A percentile compares a stretch with the other conserved stretches of the same genome.
These are phyloP conservation scores for Jatropha podagrica DNA, from an alignment of 441 rosid genomes.

Conservation along the genomic window DNA sequence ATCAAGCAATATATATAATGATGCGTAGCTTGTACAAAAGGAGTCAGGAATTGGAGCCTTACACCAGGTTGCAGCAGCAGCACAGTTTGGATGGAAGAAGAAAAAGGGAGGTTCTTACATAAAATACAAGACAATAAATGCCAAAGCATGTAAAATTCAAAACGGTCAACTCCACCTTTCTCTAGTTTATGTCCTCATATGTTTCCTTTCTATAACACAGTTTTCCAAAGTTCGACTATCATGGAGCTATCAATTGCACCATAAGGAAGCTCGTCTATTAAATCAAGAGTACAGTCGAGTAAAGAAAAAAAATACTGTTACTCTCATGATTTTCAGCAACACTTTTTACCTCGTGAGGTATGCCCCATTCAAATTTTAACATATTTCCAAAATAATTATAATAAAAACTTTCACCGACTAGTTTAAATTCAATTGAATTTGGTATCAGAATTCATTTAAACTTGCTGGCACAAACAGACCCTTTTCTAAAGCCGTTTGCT, in stretches of 20 bases:
- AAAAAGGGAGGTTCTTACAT: not conserved
- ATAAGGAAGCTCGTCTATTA: not conserved
- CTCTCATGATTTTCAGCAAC: not conserved
- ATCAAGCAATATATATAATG: not conserved
- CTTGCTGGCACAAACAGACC: not conserved
- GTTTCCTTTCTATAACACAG: not conserved
- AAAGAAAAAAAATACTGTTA: not conserved
- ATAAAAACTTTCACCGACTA: not conserved
- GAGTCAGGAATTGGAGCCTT: not conserved
- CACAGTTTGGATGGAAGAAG: not conserved
- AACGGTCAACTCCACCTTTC: not conserved
- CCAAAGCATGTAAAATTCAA: not conserved
- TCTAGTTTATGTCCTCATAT: not conserved
- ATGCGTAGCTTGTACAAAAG: not conserved
- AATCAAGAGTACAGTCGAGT: not conserved
- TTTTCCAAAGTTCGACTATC: not conserved
- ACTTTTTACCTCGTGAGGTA: not conserved
- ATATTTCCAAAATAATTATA: not conserved
- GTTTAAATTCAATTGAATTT: conserved; percentile 6
- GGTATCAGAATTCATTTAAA: not conserved
- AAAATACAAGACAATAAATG: not conserved
- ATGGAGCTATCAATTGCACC: not conserved
- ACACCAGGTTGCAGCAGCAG: not conserved
- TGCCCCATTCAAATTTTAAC: not conserved
- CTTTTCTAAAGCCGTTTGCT: not conserved